Base-by-base conservation (phyloP, 345 rosid genomes). In the Citrus trifoliata region DNA sequence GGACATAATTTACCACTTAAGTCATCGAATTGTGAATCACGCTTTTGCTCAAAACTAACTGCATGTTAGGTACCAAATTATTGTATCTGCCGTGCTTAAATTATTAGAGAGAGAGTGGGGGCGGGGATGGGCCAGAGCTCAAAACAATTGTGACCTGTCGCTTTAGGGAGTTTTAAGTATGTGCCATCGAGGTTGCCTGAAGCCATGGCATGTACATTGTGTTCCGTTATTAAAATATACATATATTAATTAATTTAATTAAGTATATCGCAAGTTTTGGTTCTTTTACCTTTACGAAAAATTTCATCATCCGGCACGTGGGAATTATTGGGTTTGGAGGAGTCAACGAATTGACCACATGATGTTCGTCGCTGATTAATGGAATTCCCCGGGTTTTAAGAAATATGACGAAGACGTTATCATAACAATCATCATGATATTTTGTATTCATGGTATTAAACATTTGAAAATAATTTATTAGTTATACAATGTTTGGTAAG, bases 91-190 rank as follows among this genome's bases (percentile, higher is more conserved):
- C 58, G 1, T 0, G 7, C 21, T 53, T 53, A 53, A 16, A 16
- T 53, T 53, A 53, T 53, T 53, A 53, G 46, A 19, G 28, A 27
- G 72, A 40, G 0, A 1, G 60, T 42, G 7, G 46, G 78, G 61
- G 22, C 48, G 32, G 62, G 63, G 18, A 28, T 6, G 33, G 32
- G 78, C 53, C 6, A 27, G 21, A 42, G 32, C 28, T 65, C 25
- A 3, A 25, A 65, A 35, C 66, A 53, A 37, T 61, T 9, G 75
- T 63, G 79, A 64, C 46, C 60, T 70, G 77, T 82, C 74, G 74
- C 40, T 70, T 70, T 70, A 9, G 3, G 10, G 33, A 69, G 38
- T 37, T 42, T 2, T 8, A 10, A 30, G 79, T 4, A 53, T 75
- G 51, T 80, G 37, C 74, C 68, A 33, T 73, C 28, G 13, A 37